Conservation (phyloP, 2,329 filamentous ascomycete genomes). For the Penicillium sp. region DNA sequence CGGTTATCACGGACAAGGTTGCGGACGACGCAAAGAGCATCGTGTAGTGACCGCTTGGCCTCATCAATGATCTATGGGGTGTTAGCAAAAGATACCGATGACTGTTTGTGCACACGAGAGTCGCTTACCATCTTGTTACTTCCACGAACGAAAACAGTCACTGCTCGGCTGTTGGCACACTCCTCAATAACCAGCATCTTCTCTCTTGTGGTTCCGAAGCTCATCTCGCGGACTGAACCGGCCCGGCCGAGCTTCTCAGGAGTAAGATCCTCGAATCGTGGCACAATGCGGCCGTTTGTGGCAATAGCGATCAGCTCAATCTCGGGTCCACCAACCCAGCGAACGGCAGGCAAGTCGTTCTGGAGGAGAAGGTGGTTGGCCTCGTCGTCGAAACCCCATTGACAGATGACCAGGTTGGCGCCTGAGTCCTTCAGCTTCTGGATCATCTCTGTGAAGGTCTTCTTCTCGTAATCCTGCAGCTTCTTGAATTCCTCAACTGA, state of each 20-base stretch:
- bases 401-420: conserved; percentile 96
- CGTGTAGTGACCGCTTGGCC: conserved; percentile 94
- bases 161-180: conserved; percentile 94
- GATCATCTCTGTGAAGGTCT: conserved; percentile 99
- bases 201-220: conserved; percentile 94
- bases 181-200: conserved; percentile 99
- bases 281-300: conserved; percentile 96
- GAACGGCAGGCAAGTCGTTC: conserved; percentile 91
- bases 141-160: conserved; percentile 93
- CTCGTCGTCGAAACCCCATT: conserved; percentile 99
- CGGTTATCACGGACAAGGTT: conserved; percentile 96
- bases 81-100: conserved; percentile 9
- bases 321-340: conserved; percentile 97
- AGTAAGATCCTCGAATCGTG: conserved; percentile 91
- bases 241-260: conserved; percentile 88
- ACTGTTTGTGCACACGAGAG: neutral
- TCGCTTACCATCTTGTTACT: conserved; percentile 95
- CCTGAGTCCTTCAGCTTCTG: conserved; percentile 96
- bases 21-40: conserved; percentile 94
- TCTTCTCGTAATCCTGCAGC: conserved; percentile 90
- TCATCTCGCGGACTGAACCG: conserved; percentile 90
- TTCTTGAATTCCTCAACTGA: conserved; percentile 98
- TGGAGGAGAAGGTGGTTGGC: conserved; percentile 96
- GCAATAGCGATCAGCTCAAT: conserved; percentile 98
- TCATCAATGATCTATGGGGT: conserved; percentile 88